Base-by-base conservation (phyloP, 192 early-diverging fungal genomes). In the Coemansia sp. region DNA sequence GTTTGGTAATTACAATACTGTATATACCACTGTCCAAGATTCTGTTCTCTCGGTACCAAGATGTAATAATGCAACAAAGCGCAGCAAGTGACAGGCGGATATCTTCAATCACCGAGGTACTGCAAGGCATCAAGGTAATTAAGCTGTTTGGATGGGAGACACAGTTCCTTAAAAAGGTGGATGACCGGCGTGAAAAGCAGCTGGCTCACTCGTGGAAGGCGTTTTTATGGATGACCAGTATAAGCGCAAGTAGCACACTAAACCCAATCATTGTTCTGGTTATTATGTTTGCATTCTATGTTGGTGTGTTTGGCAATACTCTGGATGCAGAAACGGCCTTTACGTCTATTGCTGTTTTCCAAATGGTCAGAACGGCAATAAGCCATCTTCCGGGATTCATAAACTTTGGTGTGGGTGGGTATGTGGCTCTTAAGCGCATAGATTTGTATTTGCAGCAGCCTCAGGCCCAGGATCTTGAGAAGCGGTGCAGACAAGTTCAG, bases 31-130 rank as follows among this genome's bases (percentile, higher is more conserved):
- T 90, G 54, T 74, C 56, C 73, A 85, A 53, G 80, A 71, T 98
- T 73, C 88, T 98, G 66, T 93, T 93, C 79, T 90, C 89, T 23
- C 93, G 92, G 92, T 88, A 93, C 75, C 77, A 76, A 50, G 75
- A 69, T n/a, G 56, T 86, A 76, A 87, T 91, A 65, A 78, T 85
- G n/a, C 78, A 81, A 42, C 69, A 89, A 12, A 90, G 78, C 57
- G 56, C 75, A 8, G 75, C 87, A 37, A 83, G 85, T 53, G 95
- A 96, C 69, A 85, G 89, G 64, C 86, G 95, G 12, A 76, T 96
- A 38, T 84, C 88, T 40, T 76, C 85, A 40, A 88, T 26, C 26
- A 3, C 26, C 26, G 26, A 26, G 26, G 26, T 26, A 26, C 3
- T 26, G 26, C 26, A 26, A 26, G 26, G 26, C 26, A 26, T 26